Conservation (phyloP, 495 filamentous ascomycete genomes). For the Corynascus novoguineensis region DNA sequence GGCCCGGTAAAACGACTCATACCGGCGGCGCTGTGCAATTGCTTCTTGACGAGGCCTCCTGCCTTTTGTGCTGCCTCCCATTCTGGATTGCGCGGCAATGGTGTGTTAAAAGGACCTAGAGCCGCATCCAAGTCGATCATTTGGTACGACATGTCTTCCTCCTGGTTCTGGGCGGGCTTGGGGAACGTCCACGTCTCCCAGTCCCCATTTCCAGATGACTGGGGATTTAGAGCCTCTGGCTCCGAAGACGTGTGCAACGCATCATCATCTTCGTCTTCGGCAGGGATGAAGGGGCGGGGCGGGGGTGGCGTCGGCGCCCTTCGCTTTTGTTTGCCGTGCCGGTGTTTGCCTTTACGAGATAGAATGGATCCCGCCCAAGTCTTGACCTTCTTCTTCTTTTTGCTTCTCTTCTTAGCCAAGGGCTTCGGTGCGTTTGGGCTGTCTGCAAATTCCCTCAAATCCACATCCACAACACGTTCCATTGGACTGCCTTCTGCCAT, state of each 20-base stretch:
- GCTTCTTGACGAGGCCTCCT: slow-evolving; percentile 59
- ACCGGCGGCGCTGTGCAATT: slow-evolving; percentile 83
- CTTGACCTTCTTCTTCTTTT: slow-evolving; percentile 74
- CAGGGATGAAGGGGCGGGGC: slow-evolving; percentile 15
- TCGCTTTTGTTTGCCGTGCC: slow-evolving; percentile 38
- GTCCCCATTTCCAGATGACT: slow-evolving; percentile 22
- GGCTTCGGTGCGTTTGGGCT: slow-evolving; percentile 17
- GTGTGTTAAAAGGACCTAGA: slow-evolving; percentile 87
- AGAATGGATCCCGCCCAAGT: slow-evolving; percentile 76
- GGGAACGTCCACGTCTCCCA: slow-evolving; percentile 21
- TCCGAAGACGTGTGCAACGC: slow-evolving; percentile 17
- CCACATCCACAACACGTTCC: slow-evolving; percentile 14
- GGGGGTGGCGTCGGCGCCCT: slow-evolving; percentile 40
- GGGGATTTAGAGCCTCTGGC: slow-evolving; percentile 21
- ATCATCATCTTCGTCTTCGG: slow-evolving; percentile 22
- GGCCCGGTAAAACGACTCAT: slow-evolving; percentile 70
- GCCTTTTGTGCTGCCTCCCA: slow-evolving; percentile 53
- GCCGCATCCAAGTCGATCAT: slow-evolving; percentile 95
- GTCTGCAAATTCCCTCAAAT: not conserved
- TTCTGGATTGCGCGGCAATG: slow-evolving; percentile 52
- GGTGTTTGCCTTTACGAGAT: slow-evolving; percentile 55
- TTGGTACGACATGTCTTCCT: slow-evolving; percentile 61
- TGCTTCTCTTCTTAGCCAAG: slow-evolving; percentile 48
- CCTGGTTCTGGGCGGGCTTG: slow-evolving; percentile 20
- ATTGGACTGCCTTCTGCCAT: slow-evolving; percentile 14